Evolutionary conservation across 2,329 filamentous ascomycete species (phyloP).

Genomic region (Neonectria faginata): DNA sequence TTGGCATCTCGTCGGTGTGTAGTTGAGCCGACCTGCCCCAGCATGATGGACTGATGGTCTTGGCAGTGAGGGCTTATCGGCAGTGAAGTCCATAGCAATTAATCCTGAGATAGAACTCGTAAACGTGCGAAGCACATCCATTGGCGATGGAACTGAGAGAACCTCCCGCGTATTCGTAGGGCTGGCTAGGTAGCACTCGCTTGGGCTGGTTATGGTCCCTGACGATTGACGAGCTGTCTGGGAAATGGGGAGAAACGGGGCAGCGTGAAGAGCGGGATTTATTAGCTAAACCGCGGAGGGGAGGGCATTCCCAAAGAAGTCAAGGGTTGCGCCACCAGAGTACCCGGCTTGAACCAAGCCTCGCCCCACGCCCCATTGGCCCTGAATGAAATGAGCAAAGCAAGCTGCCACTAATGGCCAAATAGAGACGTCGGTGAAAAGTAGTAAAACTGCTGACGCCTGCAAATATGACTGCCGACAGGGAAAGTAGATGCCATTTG

Average conservation of each 20-base stretch:
- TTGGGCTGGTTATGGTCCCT: neutral
- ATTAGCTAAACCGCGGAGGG: conserved; percentile 10
- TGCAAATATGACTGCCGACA: neutral
- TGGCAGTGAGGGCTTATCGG: conserved; percentile 1
- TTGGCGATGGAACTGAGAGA: neutral
- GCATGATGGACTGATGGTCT: conserved; percentile 1
- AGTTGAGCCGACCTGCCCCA: conserved; percentile 22
- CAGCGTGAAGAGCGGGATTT: conserved; percentile 16
- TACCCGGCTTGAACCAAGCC: conserved; percentile 22
- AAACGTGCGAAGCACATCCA: neutral
- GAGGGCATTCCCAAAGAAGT: conserved; percentile 31
- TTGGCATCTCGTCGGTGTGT: conserved; percentile 6
- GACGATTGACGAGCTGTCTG: too few species aligned
- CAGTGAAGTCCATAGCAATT: neutral
- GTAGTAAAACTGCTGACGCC: conserved; percentile 21
- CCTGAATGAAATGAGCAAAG: conserved; percentile 35
- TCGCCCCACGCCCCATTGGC: conserved; percentile 37
- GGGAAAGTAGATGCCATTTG: neutral
- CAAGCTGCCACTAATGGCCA: conserved; percentile 15
- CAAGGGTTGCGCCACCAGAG: conserved; percentile 35
- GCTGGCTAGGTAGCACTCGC: neutral
- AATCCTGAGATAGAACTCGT: neutral
- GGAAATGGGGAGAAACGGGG: neutral
- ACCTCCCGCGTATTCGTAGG: conserved; percentile 4
- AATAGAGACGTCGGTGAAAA: neutral